Base-by-base conservation (phyloP, 495 filamentous ascomycete genomes). In the Trichocladium antarcticum region DNA sequence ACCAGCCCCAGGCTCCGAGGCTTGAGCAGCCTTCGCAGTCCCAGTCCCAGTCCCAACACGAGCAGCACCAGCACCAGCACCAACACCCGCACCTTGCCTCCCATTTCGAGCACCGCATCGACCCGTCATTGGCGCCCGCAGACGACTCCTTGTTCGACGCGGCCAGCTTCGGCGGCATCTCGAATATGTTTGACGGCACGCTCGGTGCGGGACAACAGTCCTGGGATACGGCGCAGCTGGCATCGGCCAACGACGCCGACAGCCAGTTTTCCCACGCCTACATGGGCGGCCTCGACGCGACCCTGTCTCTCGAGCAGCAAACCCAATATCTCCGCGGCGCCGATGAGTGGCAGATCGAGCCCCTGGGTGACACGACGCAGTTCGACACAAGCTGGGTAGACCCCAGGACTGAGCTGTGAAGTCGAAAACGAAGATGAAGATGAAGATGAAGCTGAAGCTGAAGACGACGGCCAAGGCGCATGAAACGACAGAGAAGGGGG, bases 341-440 rank as follows among this genome's bases (percentile, higher is more conserved):
- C 7, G 55, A 54, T 12, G 60, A 62, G 2, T 65, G 63, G 53
- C 58, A 66, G 28, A 51, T 65, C 29, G 62, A 70, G 27, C 47
- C 57, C 5, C 54, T 69, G 17, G 29, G 50, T n/a, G 61, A 62
- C 3, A 35, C 36, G 11, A 45, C 45, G 16, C 55, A 60, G 22
- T 59, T 61, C 22, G 60, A 61, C 21, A 50, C 38, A 32, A 56
- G 43, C 39, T 63, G 60, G 60, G 49, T 38, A 5, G 56, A 57
- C n/a, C 43, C 41, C 19, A 51, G 51, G 32, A 6, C 40, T 6
- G 51, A 58, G 36, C 1, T n/a, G 16, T 55, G 38, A 53, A 8
- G 29, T 2, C 5, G n/a, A 14, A 3, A 28, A 42, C 1, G 17
- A 3, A 17, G 16, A 14, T 7, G 15, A 24, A 28, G 16, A 8